phyloP scores from a whole-genome alignment of 495 filamentous ascomycete species.

The Zalerion maritima region DNA sequence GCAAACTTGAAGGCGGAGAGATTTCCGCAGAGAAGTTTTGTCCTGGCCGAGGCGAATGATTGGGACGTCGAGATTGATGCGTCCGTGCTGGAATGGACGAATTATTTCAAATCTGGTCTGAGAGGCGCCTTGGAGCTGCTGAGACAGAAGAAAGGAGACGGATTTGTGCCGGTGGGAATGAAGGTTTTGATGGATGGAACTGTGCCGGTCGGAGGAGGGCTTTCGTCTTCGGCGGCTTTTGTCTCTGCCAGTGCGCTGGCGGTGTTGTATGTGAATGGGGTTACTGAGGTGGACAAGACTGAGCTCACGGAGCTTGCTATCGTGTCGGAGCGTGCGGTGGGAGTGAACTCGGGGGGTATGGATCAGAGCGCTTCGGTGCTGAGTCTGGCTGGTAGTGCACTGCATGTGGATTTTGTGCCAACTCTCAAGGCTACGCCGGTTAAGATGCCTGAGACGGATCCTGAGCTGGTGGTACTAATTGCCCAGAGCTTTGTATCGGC shows the following conservation, averaged over 20 bases:
- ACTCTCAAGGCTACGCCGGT: conserved; percentile 61
- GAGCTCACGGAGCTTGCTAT: conserved; percentile 82
- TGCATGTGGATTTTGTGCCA: conserved; percentile 84
- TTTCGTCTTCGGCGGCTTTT: conserved; percentile 90
- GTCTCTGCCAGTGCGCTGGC: conserved; percentile 83
- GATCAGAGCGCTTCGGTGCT: conserved; percentile 98
- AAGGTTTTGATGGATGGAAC: conserved; percentile 80
- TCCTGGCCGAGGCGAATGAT: conserved; percentile 39
- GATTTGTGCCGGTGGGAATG: conserved; percentile 61
- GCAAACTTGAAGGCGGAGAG: conserved; percentile 64
- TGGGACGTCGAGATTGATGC: conserved; percentile 68
- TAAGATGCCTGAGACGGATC: conserved; percentile 66
- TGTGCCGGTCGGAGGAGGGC: conserved; percentile 79
- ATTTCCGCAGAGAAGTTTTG: conserved; percentile 65
- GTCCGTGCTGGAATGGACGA: conserved; percentile 83
- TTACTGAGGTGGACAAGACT: conserved; percentile 66
- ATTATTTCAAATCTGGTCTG: conserved; percentile 93
- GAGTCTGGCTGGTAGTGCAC: conserved; percentile 64
- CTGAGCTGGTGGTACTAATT: conserved; percentile 81
- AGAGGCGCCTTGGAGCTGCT: conserved; percentile 68
- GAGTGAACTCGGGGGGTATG: conserved; percentile 96
- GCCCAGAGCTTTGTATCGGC: conserved; percentile 87
- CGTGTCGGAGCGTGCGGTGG: conserved; percentile 84
- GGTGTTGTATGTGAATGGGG: conserved; percentile 74
- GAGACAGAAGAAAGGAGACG: conserved; percentile 44